Evolutionary conservation across 176 grass and related monocot genomes (phyloP).

Genomic region (Oryza longistaminata): DNA sequence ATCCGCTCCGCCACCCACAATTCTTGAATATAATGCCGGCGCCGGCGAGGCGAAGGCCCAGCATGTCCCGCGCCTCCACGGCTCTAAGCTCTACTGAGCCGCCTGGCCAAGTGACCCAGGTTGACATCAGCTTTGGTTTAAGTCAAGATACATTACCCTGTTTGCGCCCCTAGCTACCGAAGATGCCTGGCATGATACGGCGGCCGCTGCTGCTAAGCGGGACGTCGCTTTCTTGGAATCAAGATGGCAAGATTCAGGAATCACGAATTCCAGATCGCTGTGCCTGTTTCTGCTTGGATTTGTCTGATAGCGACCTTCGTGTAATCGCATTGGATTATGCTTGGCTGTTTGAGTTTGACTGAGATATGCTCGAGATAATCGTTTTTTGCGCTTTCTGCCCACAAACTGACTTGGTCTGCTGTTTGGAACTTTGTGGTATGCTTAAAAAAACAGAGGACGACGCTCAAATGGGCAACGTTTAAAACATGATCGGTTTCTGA

Average conservation of each 20-base stretch:
- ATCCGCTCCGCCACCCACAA: background rate
- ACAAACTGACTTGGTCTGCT: too few relatives aligned
- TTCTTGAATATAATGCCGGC: background rate
- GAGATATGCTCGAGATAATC: background rate
- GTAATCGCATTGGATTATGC: background rate
- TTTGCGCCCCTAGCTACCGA: background rate
- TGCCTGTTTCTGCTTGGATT: conserved; percentile 1
- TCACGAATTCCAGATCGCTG: background rate
- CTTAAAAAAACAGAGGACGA: too few relatives aligned
- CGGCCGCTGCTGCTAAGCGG: background rate
- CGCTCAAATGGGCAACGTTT: background rate
- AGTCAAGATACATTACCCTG: background rate
- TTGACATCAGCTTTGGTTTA: background rate
- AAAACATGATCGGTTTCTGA: background rate
- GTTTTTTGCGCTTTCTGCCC: background rate
- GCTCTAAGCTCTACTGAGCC: too few relatives aligned
- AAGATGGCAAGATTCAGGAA: background rate
- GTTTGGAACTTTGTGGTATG: too few relatives aligned
- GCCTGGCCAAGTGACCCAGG: background rate
- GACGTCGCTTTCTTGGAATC: background rate
- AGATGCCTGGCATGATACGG: conserved; percentile 4
- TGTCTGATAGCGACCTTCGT: background rate
- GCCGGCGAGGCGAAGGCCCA: background rate
- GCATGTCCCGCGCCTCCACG: background rate
- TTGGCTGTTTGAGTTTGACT: background rate